These are phyloP conservation scores for Colletotrichum lentis DNA, from an alignment of 2,329 filamentous ascomycete genomes.

Conservation along the genomic window DNA sequence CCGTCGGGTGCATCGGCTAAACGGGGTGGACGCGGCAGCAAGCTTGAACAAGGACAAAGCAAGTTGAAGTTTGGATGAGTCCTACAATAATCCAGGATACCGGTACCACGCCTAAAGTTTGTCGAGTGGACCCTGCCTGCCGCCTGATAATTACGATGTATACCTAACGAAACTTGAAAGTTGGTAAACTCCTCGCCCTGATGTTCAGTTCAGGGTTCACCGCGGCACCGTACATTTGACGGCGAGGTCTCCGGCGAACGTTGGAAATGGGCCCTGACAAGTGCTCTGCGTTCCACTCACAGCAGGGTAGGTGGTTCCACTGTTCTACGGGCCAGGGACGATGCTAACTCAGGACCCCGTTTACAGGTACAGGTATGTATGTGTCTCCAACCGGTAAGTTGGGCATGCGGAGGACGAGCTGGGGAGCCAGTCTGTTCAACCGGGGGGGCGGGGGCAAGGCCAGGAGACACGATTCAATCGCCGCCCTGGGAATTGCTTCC, in stretches of 20 bases:
- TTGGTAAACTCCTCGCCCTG: conserved; percentile 14
- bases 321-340: background rate
- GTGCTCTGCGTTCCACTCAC: background rate
- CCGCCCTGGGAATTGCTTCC: background rate
- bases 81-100: background rate
- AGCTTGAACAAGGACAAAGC: conserved; percentile 66
- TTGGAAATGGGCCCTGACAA: conserved; percentile 4
- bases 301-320: background rate
- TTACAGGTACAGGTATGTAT: no score
- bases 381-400: conserved; percentile 1
- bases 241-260: background rate
- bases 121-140: conserved; percentile 35
- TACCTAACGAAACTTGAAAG: conserved; percentile 14
- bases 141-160: conserved; percentile 25
- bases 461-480: background rate
- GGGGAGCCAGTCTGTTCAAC: conserved; percentile 1
- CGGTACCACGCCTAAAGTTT: conserved; percentile 22
- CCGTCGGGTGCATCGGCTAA: conserved; percentile 51
- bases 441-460: background rate
- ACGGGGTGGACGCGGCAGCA: conserved; percentile 47
- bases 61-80: conserved; percentile 67
- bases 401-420: background rate
- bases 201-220: conserved; percentile 22
- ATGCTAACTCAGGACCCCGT: conserved; percentile 2
- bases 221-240: conserved; percentile 17